Base-by-base conservation (phyloP, 805 yeast species). In the Kodamaea nitidulidarum region DNA sequence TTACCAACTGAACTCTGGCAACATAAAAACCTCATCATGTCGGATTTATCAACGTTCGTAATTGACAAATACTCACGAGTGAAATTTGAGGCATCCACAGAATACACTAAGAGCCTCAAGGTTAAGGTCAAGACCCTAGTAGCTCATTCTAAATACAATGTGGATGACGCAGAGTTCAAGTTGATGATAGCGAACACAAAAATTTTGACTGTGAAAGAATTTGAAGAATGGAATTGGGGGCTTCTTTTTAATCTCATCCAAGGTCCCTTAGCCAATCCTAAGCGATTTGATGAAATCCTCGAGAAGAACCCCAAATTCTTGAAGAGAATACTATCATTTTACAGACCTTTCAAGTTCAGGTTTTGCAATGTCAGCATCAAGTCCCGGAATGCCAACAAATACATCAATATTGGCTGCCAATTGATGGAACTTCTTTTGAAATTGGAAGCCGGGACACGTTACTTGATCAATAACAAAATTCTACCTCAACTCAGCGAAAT, bases 401-500 rank as follows among this genome's bases (percentile, higher is more conserved):
- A 80, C 48, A 73, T 85, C 9, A 73, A 69, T 36, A 81, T 84
- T 3, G 98, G 96, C 0, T 78, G 88, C 50, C 84, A 78, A 35
- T 70, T 93, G 24, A 65, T 93, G 47, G 80, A 75, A 43, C 73
- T 84, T 32, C 63, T 91, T 6, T 63, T 88, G 2, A 65, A 77
- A 1, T 73, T 76, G 21, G 69, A 71, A 0, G 84, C 75, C 43
- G 97, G 97, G 8, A 73, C 77, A 28, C 73, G 71, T 44, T 82
- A 79, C 47, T 65, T 88, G 11, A 63, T 72, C 24, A 83, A 78
- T 39, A 88, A 84, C 58, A 90, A 93, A 59, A 67, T 90, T 6
- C 58, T 91, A 25, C 85, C 95, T 1, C 98, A 91, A 55, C 71
- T 91, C 37, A 88, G 95, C 0, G 96, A 93, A 49, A 81, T 95